phyloP scores from a whole-genome alignment of 805 yeast species.

The Debaryomyces maramus region DNA sequence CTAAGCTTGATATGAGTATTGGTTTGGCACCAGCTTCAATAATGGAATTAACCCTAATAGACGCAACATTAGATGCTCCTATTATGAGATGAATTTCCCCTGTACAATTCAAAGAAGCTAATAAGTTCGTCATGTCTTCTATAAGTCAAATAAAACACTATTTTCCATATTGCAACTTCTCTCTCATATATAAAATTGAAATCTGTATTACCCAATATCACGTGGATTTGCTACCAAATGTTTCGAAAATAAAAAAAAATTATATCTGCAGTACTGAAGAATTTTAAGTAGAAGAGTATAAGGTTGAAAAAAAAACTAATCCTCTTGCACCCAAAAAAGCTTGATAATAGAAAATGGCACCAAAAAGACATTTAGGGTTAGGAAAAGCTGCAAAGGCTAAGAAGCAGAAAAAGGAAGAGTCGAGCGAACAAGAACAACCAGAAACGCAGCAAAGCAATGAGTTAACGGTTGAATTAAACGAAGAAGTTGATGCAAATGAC shows the following conservation, averaged over 20 bases:
- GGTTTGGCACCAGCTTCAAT: constrained; percentile 58
- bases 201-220: constrained; percentile 10
- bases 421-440: constrained; percentile 13
- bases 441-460: constrained; percentile 22
- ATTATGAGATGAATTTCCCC: constrained; percentile 59
- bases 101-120: constrained; percentile 45
- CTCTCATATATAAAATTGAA: background rate
- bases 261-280: background rate
- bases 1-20: constrained; percentile 42
- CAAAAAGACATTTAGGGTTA: constrained; percentile 39
- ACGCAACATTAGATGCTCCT: constrained; percentile 50
- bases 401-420: constrained; percentile 36
- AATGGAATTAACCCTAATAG: constrained; percentile 48
- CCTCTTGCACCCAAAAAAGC: background rate
- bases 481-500: constrained; percentile 71
- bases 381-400: constrained; percentile 49
- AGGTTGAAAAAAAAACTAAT: background rate
- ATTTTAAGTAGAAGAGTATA: background rate
- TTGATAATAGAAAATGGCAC: constrained; percentile 14
- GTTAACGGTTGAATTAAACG: constrained; percentile 62
- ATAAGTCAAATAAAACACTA: background rate
- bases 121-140: constrained; percentile 16
- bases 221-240: constrained; percentile 4
- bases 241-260: background rate
- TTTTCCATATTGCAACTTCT: background rate